Percentiles rank a stretch among this genome's conserved stretches.
Evolutionary conservation across 1,284 basidiomycete species (phyloP).

Genomic region (Vanrija pseudolonga): DNA sequence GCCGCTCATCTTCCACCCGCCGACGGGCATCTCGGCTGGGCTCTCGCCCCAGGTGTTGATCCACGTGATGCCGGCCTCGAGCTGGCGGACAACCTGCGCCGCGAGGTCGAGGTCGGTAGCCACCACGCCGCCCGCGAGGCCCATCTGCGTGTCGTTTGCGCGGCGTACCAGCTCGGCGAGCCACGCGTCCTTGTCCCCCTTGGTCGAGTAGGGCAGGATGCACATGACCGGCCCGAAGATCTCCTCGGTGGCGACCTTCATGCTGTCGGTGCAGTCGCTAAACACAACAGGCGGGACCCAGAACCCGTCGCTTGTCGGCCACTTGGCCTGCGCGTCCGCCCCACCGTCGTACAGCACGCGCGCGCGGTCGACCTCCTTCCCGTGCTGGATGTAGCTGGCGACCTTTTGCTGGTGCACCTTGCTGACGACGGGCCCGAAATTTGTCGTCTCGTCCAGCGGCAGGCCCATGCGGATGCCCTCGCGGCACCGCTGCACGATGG

Average conservation of each 20-base stretch:
- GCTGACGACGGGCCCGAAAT: constrained; percentile 18
- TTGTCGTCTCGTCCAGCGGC: constrained; percentile 13
- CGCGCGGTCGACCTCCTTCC: constrained; percentile 11
- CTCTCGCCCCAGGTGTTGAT: constrained; percentile 23
- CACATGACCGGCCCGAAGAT: constrained; percentile 53
- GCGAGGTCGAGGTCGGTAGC: constrained; percentile 80
- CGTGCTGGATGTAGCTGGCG: constrained; percentile 10
- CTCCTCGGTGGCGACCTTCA: constrained; percentile 44
- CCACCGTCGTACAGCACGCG: constrained; percentile 17
- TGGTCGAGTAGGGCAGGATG: constrained; percentile 47
- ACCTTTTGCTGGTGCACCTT: constrained; percentile 12
- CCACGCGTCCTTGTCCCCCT: constrained; percentile 14
- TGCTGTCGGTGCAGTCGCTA: constrained; percentile 34
- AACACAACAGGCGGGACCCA: constrained; percentile 45
- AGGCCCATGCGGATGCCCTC: constrained; percentile 16
- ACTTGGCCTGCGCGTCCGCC: background rate
- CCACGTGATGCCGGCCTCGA: constrained; percentile 74
- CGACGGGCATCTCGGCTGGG: constrained; percentile 19
- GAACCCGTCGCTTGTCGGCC: constrained; percentile 18
- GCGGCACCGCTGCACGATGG: constrained; percentile 10
- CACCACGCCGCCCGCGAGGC: constrained; percentile 81
- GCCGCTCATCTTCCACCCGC: constrained; percentile 20
- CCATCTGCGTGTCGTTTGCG: constrained; percentile 81
- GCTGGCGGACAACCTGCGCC: constrained; percentile 70
- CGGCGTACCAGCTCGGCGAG: constrained; percentile 55